Conservation (phyloP, 768 basidiomycete species). For the Serendipita indica region DNA sequence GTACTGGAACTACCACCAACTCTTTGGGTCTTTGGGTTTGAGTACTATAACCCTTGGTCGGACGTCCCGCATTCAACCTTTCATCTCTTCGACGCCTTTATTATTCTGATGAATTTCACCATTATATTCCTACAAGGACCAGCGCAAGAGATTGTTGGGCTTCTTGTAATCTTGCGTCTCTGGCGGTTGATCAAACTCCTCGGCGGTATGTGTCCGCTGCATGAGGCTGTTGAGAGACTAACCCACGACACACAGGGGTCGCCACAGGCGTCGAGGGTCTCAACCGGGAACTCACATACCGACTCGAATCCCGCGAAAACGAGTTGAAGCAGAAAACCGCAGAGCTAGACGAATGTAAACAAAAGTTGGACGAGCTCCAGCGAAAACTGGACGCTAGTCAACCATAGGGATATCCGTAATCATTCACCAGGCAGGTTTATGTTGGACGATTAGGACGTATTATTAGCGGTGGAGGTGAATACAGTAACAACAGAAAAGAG, state of each 20-base stretch:
- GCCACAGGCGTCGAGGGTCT: slow-evolving; percentile 62
- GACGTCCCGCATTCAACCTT: slow-evolving; percentile 36
- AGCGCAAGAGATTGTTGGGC: slow-evolving; percentile 37
- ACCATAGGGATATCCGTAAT: too few relatives aligned
- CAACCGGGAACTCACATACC: slow-evolving; percentile 37
- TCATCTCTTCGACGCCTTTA: slow-evolving; percentile 59
- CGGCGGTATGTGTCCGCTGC: slow-evolving; percentile 27
- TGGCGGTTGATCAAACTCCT: slow-evolving; percentile 73
- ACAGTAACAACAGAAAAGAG: too few relatives aligned
- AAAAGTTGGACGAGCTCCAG: slow-evolving; percentile 26
- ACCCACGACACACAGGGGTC: slow-evolving; percentile 33
- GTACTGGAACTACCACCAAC: slow-evolving; percentile 60
- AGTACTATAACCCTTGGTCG: slow-evolving; percentile 49
- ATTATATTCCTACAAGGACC: slow-evolving; percentile 21
- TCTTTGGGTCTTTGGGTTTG: slow-evolving; percentile 48
- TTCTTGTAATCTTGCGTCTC: slow-evolving; percentile 59
- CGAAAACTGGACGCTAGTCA: not conserved
- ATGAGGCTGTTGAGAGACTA: slow-evolving; percentile 8
- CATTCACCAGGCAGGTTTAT: too few relatives aligned
- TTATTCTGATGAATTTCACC: slow-evolving; percentile 59
- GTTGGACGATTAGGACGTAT: too few relatives aligned
- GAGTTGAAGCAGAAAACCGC: slow-evolving; percentile 32
- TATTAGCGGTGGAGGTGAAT: too few relatives aligned
- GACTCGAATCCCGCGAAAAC: slow-evolving; percentile 34
- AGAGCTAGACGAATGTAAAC: slow-evolving; percentile 31